Evolutionary conservation across 768 basidiomycete genomes (phyloP).

Genomic region (Antrodiella citrinella): DNA sequence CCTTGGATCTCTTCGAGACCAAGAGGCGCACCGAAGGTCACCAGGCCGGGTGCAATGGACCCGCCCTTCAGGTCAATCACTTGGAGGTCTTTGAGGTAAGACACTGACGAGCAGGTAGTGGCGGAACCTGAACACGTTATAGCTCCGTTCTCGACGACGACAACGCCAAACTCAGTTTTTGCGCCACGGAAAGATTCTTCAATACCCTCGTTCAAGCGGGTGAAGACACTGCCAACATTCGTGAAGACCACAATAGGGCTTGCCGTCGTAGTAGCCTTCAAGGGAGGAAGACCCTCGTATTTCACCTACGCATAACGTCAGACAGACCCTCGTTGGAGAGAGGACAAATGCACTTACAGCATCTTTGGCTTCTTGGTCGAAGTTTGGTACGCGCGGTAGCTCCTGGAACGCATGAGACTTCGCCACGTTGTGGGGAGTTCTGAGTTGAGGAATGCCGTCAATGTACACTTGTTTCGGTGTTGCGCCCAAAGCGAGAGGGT

Average conservation of each 20-base stretch:
- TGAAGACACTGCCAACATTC: slow-evolving; percentile 38
- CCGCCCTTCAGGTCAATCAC: slow-evolving; percentile 59
- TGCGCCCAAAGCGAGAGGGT: slow-evolving; percentile 71
- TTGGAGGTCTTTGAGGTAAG: slow-evolving; percentile 1
- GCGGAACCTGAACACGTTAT: slow-evolving; percentile 38
- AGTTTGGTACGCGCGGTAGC: slow-evolving; percentile 47
- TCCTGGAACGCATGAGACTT: slow-evolving; percentile 46
- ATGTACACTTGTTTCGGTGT: slow-evolving; percentile 78
- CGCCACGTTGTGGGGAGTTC: slow-evolving; percentile 22
- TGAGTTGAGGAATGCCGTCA: slow-evolving; percentile 70
- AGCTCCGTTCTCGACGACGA: slow-evolving; percentile 46
- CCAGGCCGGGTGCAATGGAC: slow-evolving; percentile 49
- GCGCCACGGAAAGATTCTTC: slow-evolving; percentile 7
- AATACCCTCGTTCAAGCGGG: slow-evolving; percentile 7
- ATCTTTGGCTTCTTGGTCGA: slow-evolving; percentile 48
- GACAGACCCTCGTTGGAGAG: not conserved
- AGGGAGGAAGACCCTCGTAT: slow-evolving; percentile 64
- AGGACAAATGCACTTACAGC: slow-evolving; percentile 19
- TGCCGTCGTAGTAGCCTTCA: slow-evolving; percentile 30
- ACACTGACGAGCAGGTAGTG: slow-evolving; percentile 9
- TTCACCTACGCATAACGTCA: slow-evolving; percentile 24
- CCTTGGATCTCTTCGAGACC: slow-evolving; percentile 57
- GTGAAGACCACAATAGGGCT: slow-evolving; percentile 40
- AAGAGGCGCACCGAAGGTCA: slow-evolving; percentile 52
- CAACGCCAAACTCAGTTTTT: slow-evolving; percentile 18